These are phyloP conservation scores for Fusarium oligoseptatum DNA, from an alignment of 2,329 filamentous ascomycete species.

Conservation along the genomic window DNA sequence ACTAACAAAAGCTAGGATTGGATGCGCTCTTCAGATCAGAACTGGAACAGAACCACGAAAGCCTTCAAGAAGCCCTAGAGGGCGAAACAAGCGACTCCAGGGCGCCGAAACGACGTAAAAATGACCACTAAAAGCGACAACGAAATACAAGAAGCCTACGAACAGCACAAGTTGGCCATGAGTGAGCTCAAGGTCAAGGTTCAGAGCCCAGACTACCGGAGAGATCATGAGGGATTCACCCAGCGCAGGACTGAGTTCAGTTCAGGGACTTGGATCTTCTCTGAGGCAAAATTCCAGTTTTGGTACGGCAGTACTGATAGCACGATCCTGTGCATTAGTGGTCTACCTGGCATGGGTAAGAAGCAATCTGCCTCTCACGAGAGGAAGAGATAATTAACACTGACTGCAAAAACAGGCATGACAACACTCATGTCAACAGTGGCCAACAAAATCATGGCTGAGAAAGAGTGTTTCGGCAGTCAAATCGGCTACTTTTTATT, in stretches of 20 bases:
- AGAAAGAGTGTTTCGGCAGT: background rate
- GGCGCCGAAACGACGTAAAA: background rate
- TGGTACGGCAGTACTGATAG: conserved; percentile 2
- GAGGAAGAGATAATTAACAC: background rate
- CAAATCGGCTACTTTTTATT: conserved; percentile 25
- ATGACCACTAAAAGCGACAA: background rate
- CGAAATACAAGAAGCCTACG: background rate
- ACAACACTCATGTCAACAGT: conserved; percentile 19
- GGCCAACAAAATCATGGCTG: conserved; percentile 1
- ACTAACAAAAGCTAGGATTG: conserved; percentile 1
- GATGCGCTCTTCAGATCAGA: conserved; percentile 6
- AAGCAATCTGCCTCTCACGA: background rate
- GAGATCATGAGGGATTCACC: background rate
- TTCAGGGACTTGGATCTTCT: conserved; percentile 22
- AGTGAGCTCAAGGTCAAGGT: conserved; percentile 12
- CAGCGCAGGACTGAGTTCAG: background rate
- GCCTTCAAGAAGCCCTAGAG: background rate
- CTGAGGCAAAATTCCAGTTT: background rate
- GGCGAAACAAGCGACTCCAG: background rate
- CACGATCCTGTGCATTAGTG: conserved; percentile 15
- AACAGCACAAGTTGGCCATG: background rate
- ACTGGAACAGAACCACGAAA: conserved; percentile 15
- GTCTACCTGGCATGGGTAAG: conserved; percentile 26
- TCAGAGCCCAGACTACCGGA: conserved; percentile 6
- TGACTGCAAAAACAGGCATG: conserved; percentile 13